Base-by-base conservation (phyloP, 1,139 yeast species). In the Hansenula lynferdii region DNA sequence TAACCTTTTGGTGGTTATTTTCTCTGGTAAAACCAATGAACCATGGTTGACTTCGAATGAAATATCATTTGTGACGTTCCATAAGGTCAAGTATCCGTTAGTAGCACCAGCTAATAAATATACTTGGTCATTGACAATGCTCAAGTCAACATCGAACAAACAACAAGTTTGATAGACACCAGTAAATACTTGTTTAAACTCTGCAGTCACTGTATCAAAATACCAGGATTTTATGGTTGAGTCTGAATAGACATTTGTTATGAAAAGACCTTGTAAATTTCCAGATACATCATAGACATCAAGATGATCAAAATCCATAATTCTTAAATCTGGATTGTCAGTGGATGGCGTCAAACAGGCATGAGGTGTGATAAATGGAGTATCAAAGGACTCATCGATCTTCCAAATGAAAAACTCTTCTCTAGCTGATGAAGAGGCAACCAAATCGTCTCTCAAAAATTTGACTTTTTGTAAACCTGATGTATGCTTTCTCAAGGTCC, bases 341-440 rank as follows among this genome's bases (percentile, higher is more conserved):
- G 65, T 56, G 2, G 65, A 54, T 2, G 84, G 75, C 9, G 65
- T 67, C 30, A 83, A 56, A 4, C 73, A 62, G 8, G 77, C 69
- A 39, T 57, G 60, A 28, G 76, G 66, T 0, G 53, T 54, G 29
- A 81, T 66, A 26, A 70, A 63, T 1, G 83, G 77, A 18, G 57
- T 56, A 3, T 57, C 48, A 22, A 56, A 59, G 8, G 60, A 50
- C 20, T 61, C 59, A 35, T 58, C 51, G 3, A 85, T 53, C 44
- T 73, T 74, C 98, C 98, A 92, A 8, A 87, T 64, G 43, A 75
- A 74, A 36, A 92, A 72, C 61, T 92, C 98, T 58, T 92, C 98
- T 53, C 94, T 77, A 0, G 96, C 97, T 10, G 95, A 92, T 2
- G 92, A 79, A 4, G 85, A 72, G 17, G 79, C 62, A 45, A 89